Base-by-base conservation (phyloP, 108 stramenopile genomes). In the Schizochytrium sp. region DNA sequence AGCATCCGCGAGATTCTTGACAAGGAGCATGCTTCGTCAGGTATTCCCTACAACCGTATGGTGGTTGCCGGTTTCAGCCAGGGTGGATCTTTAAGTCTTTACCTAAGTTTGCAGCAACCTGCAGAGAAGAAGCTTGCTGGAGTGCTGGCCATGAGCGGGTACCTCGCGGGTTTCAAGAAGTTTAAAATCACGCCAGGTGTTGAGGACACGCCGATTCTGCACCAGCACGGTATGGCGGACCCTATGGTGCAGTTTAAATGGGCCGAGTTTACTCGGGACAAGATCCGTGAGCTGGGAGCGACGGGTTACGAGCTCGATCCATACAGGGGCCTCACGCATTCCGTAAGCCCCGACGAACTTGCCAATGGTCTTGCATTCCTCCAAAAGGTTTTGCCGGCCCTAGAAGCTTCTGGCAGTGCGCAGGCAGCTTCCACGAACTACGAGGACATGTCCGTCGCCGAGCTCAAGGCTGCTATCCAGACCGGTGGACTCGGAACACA, bases 61-160 rank as follows among this genome's bases (percentile, higher is more conserved):
- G 95, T 96, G 4, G 89, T 98, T 88, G 96, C 96, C 38, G 98
- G 98, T 45, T 98, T 98, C 90, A 93, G 92, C 13, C 98, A 98
- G 91, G 98, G 98, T 7, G 98, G 96, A 1, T 97, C 97, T 0
- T 88, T 98, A 12, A 92, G 92, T 47, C 89, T 98, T 8, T 97
- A 91, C 89, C 96, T 96, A 12, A 97, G 97, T 3, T 90, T 98
- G 92, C 96, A 97, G 91, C 88, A 96, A n/a, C 58, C 73, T 10
- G 89, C 87, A 7, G 94, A 95, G 47, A 88, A 92, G 91, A 91
- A 93, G 41, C 87, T 97, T 61, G 97, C 95, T 0, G 98, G 97
- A 15, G 92, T 98, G 45, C 92, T 96, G 38, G 72, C 95, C 47
- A 92, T 97, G 95, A 95, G 94, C 61, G 98, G 96, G 38, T 98